A percentile compares a stretch with the other conserved stretches of the same genome.
Evolutionary conservation across 2,329 filamentous ascomycete species (phyloP).

Genomic region (Fusarium mexicanum): DNA sequence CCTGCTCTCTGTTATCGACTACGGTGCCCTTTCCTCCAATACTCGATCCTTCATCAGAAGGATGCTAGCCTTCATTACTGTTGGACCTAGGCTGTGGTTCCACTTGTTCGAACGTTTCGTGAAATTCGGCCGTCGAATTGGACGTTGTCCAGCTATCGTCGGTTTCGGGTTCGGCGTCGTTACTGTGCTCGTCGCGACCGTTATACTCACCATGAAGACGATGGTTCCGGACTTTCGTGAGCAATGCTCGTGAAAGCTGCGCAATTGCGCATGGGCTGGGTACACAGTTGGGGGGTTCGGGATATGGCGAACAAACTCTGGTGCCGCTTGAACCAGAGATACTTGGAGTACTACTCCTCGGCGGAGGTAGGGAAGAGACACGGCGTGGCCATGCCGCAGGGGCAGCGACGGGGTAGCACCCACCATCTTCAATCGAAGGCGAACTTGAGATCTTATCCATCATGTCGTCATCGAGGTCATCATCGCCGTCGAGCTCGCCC

Average conservation of each 20-base stretch:
- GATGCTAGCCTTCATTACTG: constrained; percentile 33
- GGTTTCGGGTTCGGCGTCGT: constrained; percentile 39
- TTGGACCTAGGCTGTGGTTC: neutral
- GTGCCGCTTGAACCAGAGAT: constrained; percentile 36
- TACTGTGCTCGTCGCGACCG: constrained; percentile 44
- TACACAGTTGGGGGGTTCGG: constrained; percentile 48
- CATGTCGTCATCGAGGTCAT: constrained; percentile 87
- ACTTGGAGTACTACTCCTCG: constrained; percentile 46
- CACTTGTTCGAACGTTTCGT: constrained; percentile 3
- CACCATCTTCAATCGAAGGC: constrained; percentile 99
- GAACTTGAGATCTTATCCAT: constrained; percentile 99
- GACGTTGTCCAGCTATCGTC: constrained; percentile 13
- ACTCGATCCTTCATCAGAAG: constrained; percentile 18
- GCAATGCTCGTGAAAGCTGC: constrained; percentile 25
- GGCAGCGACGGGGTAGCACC: constrained; percentile 64
- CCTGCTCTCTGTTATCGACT: constrained; percentile 7
- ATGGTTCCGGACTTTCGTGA: constrained; percentile 49
- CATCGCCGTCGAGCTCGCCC: constrained; percentile 73
- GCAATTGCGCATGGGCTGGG: constrained; percentile 35
- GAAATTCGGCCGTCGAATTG: constrained; percentile 21
- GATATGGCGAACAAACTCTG: constrained; percentile 53
- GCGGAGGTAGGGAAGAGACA: constrained; percentile 54
- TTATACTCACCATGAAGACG: constrained; percentile 61
- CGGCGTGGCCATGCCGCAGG: constrained; percentile 55
- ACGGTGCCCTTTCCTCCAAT: neutral